Percentiles rank a stretch among this genome's conserved stretches.
Evolutionary conservation across 169 alveolate genomes (phyloP).

Genomic region (Cryptosporidium felis): DNA sequence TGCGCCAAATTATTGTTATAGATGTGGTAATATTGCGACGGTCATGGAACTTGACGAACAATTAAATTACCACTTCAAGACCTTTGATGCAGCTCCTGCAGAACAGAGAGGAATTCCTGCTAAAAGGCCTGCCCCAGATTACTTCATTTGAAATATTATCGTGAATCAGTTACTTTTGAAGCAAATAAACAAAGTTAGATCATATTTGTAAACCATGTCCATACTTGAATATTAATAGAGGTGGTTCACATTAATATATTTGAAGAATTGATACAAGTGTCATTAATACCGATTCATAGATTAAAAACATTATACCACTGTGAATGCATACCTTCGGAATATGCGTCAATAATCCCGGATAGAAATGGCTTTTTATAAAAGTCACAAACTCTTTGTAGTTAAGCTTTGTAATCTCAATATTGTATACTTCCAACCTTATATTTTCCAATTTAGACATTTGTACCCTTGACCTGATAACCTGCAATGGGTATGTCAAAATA

Average conservation of each 20-base stretch:
- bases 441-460: conserved; percentile 35
- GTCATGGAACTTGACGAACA: conserved; percentile 91
- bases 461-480: conserved; percentile 50
- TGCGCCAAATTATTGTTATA: conserved; percentile 97
- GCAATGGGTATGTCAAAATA: conserved; percentile 43
- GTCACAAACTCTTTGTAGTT: background rate
- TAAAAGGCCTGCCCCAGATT: conserved; percentile 87
- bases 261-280: background rate
- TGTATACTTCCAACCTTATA: background rate
- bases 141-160: conserved; percentile 76
- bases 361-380: conserved; percentile 1
- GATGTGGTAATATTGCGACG: conserved; percentile 92
- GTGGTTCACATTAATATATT: background rate
- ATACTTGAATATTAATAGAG: background rate
- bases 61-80: conserved; percentile 80
- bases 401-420: background rate
- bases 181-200: background rate
- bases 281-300: conserved; percentile 24
- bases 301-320: conserved; percentile 56
- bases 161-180: background rate
- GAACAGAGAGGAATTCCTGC: conserved; percentile 86
- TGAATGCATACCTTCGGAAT: conserved; percentile 66
- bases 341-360: conserved; percentile 57
- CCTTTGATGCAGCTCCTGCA: conserved; percentile 87
- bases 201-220: no score